Evolutionary conservation across 169 alveolate genomes (phyloP).

Genomic region (Eimeria zaria): DNA sequence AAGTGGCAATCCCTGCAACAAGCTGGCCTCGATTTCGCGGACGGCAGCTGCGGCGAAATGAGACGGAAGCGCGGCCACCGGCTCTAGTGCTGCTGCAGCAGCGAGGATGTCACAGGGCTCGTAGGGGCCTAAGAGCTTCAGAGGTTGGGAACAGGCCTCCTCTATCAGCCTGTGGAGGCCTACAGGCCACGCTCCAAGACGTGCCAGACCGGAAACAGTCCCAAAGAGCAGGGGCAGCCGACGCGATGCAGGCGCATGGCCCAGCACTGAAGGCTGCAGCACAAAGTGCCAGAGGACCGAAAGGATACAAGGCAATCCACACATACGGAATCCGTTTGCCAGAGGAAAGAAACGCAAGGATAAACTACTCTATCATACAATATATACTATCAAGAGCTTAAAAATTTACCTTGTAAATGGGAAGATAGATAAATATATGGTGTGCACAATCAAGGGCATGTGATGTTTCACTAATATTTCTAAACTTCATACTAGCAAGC

Average conservation of each 20-base stretch:
- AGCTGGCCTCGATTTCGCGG: background rate
- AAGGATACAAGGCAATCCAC: background rate
- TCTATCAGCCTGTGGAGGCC: conserved; percentile 51
- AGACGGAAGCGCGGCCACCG: conserved; percentile 42
- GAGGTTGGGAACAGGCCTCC: conserved; percentile 48
- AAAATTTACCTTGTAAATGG: background rate
- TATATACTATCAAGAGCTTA: background rate
- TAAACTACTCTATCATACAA: background rate
- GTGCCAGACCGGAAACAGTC: conserved; percentile 27
- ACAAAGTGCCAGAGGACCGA: background rate
- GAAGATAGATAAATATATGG: background rate
- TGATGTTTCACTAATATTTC: background rate
- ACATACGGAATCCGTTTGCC: background rate
- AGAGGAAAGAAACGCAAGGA: background rate
- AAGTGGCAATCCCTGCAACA: background rate
- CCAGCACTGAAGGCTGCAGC: conserved; percentile 43
- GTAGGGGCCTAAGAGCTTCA: conserved; percentile 17
- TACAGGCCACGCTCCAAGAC: conserved; percentile 48
- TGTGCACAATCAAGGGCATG: background rate
- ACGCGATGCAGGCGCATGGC: conserved; percentile 49
- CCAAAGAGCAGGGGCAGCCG: conserved; percentile 38
- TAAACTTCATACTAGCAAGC: background rate
- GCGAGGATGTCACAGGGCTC: conserved; percentile 60
- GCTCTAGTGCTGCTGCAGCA: conserved; percentile 36
- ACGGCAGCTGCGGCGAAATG: conserved; percentile 20